Evolutionary conservation across 208 protist genomes (phyloP).

Genomic region (Porcisia hertigi): DNA sequence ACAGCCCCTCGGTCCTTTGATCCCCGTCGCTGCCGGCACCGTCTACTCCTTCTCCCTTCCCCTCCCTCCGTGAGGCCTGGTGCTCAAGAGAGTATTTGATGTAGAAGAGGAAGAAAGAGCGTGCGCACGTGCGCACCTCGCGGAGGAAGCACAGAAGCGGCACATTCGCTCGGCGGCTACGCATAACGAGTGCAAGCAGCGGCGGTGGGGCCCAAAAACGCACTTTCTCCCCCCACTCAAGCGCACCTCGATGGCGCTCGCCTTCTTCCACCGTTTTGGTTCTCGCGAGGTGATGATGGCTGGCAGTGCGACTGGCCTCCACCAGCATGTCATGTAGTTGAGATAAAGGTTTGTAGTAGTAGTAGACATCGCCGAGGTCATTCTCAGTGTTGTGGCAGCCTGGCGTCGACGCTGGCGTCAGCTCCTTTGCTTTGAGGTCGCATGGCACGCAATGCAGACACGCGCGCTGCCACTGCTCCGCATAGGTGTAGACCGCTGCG

Average conservation of each 20-base stretch:
- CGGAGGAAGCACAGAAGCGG: conserved; percentile 77
- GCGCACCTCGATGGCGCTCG: neutral
- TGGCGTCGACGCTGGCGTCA: neutral
- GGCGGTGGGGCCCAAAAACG: conserved; percentile 32
- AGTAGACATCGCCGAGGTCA: conserved; percentile 1
- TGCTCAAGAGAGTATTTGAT: conserved; percentile 22
- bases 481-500: conserved; percentile 56
- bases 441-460: conserved; percentile 35
- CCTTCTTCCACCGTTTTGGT: no score
- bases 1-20: neutral
- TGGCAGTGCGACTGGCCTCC: conserved; percentile 25
- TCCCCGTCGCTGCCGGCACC: conserved; percentile 2
- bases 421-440: conserved; percentile 16
- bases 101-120: conserved; percentile 33
- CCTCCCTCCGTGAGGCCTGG: conserved; percentile 4
- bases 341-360: conserved; percentile 31
- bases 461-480: conserved; percentile 59
- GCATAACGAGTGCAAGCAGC: conserved; percentile 25
- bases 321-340: conserved; percentile 35
- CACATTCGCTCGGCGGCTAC: conserved; percentile 60
- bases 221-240: neutral
- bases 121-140: conserved; percentile 46
- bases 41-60: neutral
- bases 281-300: neutral
- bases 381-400: neutral